phyloP scores from a whole-genome alignment of 2,329 filamentous ascomycete species.

The Trichophyton rubrum region DNA sequence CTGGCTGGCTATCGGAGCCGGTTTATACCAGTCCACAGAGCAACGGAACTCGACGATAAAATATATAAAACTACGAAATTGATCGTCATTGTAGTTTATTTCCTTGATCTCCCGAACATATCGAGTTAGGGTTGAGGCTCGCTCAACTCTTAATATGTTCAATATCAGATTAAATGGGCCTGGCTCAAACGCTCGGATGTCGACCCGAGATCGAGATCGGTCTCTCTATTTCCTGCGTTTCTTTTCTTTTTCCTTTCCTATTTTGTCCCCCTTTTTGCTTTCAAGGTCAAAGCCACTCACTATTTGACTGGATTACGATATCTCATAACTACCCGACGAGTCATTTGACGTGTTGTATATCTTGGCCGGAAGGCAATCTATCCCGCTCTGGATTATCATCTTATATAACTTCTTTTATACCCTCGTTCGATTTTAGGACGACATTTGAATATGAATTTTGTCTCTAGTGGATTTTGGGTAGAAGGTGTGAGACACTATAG shows the following conservation, averaged over 20 bases:
- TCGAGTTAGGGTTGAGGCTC: not conserved
- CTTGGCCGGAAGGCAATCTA: not conserved
- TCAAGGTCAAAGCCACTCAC: not conserved
- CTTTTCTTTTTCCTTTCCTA: not conserved
- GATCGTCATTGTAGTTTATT: not conserved
- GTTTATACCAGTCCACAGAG: not conserved
- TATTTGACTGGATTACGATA: not conserved
- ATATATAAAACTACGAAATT: slow-evolving; percentile 1
- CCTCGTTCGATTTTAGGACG: not conserved
- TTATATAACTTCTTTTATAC: not conserved
- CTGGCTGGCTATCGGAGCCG: not conserved
- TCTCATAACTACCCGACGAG: not conserved
- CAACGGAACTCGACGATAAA: not conserved
- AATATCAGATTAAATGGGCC: not conserved
- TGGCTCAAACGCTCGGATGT: not conserved
- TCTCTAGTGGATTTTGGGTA: not conserved
- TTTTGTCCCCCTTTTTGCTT: not conserved
- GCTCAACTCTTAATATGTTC: not conserved
- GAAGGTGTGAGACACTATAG: not conserved
- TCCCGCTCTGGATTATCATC: not conserved
- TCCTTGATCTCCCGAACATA: not conserved
- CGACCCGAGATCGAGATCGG: not conserved
- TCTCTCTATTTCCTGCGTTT: not conserved
- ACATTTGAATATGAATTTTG: not conserved
- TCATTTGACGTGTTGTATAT: not conserved